These are phyloP conservation scores for Hypoxylon fragiforme DNA, from an alignment of 495 filamentous ascomycete species.

Conservation along the genomic window DNA sequence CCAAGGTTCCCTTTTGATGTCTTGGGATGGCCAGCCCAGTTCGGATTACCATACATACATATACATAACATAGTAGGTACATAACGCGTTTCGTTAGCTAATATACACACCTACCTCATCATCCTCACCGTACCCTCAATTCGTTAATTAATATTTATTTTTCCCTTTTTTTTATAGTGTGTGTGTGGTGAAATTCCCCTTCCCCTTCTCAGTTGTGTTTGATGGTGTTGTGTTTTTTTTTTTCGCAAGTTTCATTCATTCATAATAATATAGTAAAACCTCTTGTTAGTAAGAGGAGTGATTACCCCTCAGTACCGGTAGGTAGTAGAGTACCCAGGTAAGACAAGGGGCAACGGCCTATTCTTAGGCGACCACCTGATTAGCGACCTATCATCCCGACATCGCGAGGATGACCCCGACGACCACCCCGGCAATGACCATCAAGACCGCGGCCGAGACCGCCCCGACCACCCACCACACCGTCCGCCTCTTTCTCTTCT, in stretches of 20 bases:
- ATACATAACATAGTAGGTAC: constrained; percentile 10
- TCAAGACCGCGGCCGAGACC: constrained; percentile 11
- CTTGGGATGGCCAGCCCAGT: background rate
- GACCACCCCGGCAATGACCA: constrained; percentile 18
- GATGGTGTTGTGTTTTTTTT: too few relatives aligned
- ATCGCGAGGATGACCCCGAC: constrained; percentile 28
- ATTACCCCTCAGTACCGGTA: too few relatives aligned
- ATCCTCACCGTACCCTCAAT: constrained; percentile 15
- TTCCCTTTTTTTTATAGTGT: constrained; percentile 1
- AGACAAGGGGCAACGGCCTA: background rate
- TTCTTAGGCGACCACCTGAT: too few relatives aligned
- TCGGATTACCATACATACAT: constrained; percentile 3
- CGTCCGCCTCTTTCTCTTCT: constrained; percentile 21
- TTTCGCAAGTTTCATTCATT: background rate
- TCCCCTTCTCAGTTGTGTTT: too few relatives aligned
- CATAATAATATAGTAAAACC: too few relatives aligned
- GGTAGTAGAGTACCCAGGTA: background rate
- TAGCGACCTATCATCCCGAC: too few relatives aligned
- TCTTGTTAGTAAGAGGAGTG: background rate
- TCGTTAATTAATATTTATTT: background rate
- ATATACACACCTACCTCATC: constrained; percentile 26
- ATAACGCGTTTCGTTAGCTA: background rate
- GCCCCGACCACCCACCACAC: constrained; percentile 3
- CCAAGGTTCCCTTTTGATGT: background rate
- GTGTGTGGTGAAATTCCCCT: too few relatives aligned